Conservation (phyloP, 2,329 filamentous ascomycete genomes). For the Sporothrix phasma region DNA sequence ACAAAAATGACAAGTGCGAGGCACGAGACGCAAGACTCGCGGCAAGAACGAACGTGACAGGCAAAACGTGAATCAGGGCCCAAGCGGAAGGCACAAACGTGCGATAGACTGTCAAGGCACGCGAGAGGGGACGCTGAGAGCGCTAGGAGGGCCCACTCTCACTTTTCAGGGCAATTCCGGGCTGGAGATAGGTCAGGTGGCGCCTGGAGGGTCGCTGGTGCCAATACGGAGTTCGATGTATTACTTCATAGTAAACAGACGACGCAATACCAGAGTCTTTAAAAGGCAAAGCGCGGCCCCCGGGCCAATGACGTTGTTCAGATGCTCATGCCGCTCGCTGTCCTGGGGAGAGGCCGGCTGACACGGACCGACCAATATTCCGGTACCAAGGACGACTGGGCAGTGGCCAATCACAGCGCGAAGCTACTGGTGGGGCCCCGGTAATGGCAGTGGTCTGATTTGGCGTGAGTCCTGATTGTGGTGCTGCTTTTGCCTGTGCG, state of each 20-base stretch:
- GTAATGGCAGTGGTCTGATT: slow-evolving; percentile 16
- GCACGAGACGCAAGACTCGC: neutral
- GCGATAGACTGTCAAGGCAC: neutral
- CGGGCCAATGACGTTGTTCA: slow-evolving; percentile 6
- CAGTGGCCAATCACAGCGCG: neutral
- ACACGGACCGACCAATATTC: neutral
- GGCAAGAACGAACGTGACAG: neutral
- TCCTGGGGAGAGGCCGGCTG: neutral
- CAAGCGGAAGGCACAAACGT: neutral
- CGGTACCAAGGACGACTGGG: neutral
- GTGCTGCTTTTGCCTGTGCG: slow-evolving; percentile 14
- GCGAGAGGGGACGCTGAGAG: slow-evolving; percentile 1
- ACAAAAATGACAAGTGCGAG: neutral
- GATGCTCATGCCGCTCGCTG: neutral
- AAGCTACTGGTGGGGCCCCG: neutral
- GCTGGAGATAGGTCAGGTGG: neutral
- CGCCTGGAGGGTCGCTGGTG: too few species aligned
- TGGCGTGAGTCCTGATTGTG: slow-evolving; percentile 3
- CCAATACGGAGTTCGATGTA: too few species aligned
- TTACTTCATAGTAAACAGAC: neutral
- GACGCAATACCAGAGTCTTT: neutral
- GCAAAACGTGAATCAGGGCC: slow-evolving; percentile 5
- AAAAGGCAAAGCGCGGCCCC: slow-evolving; percentile 6
- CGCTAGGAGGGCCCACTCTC: neutral
- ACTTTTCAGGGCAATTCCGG: neutral